Evolutionary conservation across 495 filamentous ascomycete species (phyloP), one percentile per base, ranked within the genome.

Genomic region (Viridothelium virens): DNA sequence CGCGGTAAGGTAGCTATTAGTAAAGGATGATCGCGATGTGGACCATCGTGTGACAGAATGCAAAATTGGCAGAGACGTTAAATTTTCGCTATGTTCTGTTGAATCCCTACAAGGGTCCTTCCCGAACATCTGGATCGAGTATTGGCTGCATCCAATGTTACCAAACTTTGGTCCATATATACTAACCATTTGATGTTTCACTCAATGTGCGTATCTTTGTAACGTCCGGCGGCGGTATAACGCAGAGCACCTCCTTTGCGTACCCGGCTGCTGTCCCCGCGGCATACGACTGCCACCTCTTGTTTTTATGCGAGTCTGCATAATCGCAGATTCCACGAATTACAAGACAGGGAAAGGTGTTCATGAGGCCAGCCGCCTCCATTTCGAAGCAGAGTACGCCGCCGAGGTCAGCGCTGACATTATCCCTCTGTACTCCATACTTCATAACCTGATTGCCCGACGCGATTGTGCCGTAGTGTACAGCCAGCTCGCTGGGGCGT

Each of bases 401-500:
- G 9, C 36, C 47, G 36, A 39, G 46, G 47, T 39, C 18, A 16
- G 63, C 63, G 62, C 66, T 44, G 12, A 72, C 9, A 11, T 33
- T 25, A 59, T 69, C 71, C 64, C 67, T 39, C 25, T 48, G 36
- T 16, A 34, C 12, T 31, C 63, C 74, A 66, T 77, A 64, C 37
- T 73, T 74, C 33, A 79, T 72, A 0, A 79, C 67, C 31, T 66
- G 53, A n/a, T 77, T 70, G 2, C 72, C 77, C 11, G 77, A 79
- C 5, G 77, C 78, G 65, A 80, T 77, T 12, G 64, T 69, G 10
- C 77, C 78, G 41, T 73, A 67, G 59, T 80, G 75, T 34, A 80
- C 64, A 9, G n/a, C 36, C 1, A 66, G 66, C 44, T 66, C 41
- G 41, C 41, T 44, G 0, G 41, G 41, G 41, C 41, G 41, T 14